Base-by-base conservation (phyloP, 129 eudicot genomes). In the Smallanthus sonchifolius region DNA sequence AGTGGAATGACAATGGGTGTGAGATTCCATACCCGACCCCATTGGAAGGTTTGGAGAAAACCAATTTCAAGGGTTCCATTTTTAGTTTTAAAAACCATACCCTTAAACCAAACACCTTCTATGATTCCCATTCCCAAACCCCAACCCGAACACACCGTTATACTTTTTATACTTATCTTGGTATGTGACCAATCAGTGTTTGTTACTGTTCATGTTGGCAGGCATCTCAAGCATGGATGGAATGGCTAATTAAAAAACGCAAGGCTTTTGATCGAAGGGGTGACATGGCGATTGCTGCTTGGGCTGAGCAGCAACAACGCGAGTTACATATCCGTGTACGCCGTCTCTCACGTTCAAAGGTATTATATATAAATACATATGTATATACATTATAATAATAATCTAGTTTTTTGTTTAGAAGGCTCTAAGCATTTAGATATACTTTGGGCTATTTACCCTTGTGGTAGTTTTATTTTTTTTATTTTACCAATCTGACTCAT, bases 161-260 rank as follows among this genome's bases (percentile, higher is more conserved):
- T 10, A 20, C 35, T 20, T 55, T 8, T 11, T 43, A 43, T 67
- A 42, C 9, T 34, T 35, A 35, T 43, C 10, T 42, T 34, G 45
- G 61, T 68, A n/a, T 42, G 32, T 59, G 47, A 39, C 7, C 11
- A 16, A 47, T 10, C 39, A 60, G 40, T 34, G 2, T 37, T 61
- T 70, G 30, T 49, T 42, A 32, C 8, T 65, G 51, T 73, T 70
- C 69, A 56, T 60, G 72, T 34, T 70, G 38, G 64, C 74, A 94
- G 99, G 99, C 99, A 72, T 94, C 99, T 71, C 84, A 94, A 91
- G 96, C 99, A 66, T 94, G 99, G 99, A 84, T 88, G 93, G 99
- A 94, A 28, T 94, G 99, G 99, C 82, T 91, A n/a, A 85, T 88
- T 66, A 94, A 91, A 81, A 94, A 94, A 79, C 81, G 96, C 40